Evolutionary conservation across 2,329 filamentous ascomycete species (phyloP).

Genomic region (Trichophyton rubrum): DNA sequence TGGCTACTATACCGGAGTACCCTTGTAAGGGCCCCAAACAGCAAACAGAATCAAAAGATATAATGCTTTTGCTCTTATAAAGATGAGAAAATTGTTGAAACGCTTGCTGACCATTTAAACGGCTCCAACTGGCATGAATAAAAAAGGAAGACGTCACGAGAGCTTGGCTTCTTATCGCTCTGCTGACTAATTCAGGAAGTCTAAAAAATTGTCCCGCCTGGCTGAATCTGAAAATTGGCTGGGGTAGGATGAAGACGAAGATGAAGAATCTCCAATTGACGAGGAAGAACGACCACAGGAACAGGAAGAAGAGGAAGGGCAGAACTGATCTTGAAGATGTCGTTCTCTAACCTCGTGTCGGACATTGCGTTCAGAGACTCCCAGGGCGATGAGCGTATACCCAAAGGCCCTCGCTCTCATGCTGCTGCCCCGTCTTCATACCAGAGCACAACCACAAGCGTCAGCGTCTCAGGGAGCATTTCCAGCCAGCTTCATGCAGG

Average conservation of each 20-base stretch:
- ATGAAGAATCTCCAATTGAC: too few species aligned
- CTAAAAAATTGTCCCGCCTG: neutral
- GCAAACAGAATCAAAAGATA: neutral
- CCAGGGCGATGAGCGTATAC: constrained; percentile 31
- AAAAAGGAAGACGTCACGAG: neutral
- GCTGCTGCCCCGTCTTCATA: constrained; percentile 34
- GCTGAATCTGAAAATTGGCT: neutral
- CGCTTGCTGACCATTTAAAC: neutral
- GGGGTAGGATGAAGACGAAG: neutral
- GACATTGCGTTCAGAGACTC: constrained; percentile 37
- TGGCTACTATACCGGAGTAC: neutral
- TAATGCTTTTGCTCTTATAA: neutral
- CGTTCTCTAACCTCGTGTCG: constrained; percentile 39
- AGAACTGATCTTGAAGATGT: constrained; percentile 24
- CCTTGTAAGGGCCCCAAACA: neutral
- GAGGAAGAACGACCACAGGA: too few species aligned
- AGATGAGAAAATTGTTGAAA: neutral
- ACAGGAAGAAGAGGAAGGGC: neutral
- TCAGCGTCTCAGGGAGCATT: constrained; percentile 52
- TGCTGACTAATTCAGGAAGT: neutral
- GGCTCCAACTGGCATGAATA: neutral
- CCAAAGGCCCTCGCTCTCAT: constrained; percentile 27
- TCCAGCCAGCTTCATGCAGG: constrained; percentile 73
- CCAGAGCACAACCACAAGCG: constrained; percentile 36
- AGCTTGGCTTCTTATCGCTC: neutral